These are phyloP conservation scores for Rhodocollybia butyracea DNA, from an alignment of 768 basidiomycete species.

Conservation along the genomic window DNA sequence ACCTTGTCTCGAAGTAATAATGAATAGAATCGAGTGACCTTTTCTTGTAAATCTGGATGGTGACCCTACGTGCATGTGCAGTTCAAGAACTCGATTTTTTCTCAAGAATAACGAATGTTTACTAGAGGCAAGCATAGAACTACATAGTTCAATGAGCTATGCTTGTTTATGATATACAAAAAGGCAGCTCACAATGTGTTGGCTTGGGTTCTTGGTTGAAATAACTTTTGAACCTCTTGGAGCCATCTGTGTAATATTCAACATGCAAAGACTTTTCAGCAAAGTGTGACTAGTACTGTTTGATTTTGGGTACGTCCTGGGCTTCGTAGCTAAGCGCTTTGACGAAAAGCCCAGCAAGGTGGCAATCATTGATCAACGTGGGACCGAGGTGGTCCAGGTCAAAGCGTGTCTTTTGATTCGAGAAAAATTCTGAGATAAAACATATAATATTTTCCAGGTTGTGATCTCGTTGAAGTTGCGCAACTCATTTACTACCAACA, in stretches of 20 bases:
- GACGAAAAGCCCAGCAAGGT: too few species aligned
- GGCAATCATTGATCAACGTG: too few species aligned
- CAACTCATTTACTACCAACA: too few species aligned
- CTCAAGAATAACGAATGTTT: not conserved
- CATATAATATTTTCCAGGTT: too few species aligned
- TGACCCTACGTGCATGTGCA: constrained; percentile 33
- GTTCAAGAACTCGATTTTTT: not conserved
- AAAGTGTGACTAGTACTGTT: too few species aligned
- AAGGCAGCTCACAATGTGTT: not conserved
- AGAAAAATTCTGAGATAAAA: too few species aligned
- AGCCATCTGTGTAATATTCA: not conserved
- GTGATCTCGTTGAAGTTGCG: too few species aligned
- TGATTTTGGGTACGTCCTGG: too few species aligned
- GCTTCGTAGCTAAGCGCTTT: too few species aligned
- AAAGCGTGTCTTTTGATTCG: too few species aligned
- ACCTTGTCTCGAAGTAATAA: constrained; percentile 40
- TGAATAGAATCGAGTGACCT: constrained; percentile 34
- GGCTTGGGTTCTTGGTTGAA: not conserved
- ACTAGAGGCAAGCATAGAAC: constrained; percentile 7
- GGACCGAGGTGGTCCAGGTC: too few species aligned
- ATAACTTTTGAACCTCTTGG: not conserved
- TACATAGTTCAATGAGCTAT: not conserved
- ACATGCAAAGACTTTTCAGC: too few species aligned
- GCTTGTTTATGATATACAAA: not conserved
- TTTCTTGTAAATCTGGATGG: constrained; percentile 33